Percentiles rank a stretch among this genome's conserved stretches.
These are phyloP conservation scores for Beauveria pseudobassiana DNA, from an alignment of 2,329 filamentous ascomycete genomes.

Conservation along the genomic window DNA sequence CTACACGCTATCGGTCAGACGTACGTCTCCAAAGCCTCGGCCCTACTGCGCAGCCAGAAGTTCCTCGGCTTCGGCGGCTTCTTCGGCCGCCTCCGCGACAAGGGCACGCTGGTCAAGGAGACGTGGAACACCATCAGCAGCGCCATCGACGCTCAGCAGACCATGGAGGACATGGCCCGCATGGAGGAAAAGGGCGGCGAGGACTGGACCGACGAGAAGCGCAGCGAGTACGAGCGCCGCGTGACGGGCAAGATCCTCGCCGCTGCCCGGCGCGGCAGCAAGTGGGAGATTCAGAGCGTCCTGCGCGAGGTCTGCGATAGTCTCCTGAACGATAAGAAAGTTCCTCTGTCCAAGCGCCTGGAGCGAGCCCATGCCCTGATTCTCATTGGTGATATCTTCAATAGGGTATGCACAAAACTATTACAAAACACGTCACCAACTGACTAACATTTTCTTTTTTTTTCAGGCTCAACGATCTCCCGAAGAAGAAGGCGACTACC, in stretches of 20 bases:
- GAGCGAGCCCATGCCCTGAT: conserved; percentile 87
- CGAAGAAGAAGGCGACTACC: conserved; percentile 96
- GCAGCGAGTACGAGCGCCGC: conserved; percentile 87
- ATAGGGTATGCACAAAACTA: conserved; percentile 54
- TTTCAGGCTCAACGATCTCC: conserved; percentile 74
- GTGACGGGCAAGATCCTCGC: conserved; percentile 98
- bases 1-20: conserved; percentile 89
- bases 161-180: conserved; percentile 98
- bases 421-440: neutral
- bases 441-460: neutral
- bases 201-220: conserved; percentile 97
- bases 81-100: conserved; percentile 89
- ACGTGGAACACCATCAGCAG: conserved; percentile 97
- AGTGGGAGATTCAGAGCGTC: conserved; percentile 96
- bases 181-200: conserved; percentile 91
- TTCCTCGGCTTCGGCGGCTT: conserved; percentile 94
- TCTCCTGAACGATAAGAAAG: conserved; percentile 71
- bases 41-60: conserved; percentile 89
- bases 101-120: conserved; percentile 93
- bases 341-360: conserved; percentile 74
- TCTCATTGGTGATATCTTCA: conserved; percentile 81
- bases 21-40: conserved; percentile 80
- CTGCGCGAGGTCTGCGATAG: conserved; percentile 89
- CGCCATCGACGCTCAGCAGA: conserved; percentile 94
- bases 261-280: conserved; percentile 91